Evolutionary conservation across 345 rosid species (phyloP), one percentile per base, ranked within the genome.

Genomic region (Cardamine chenopodiifolia): DNA sequence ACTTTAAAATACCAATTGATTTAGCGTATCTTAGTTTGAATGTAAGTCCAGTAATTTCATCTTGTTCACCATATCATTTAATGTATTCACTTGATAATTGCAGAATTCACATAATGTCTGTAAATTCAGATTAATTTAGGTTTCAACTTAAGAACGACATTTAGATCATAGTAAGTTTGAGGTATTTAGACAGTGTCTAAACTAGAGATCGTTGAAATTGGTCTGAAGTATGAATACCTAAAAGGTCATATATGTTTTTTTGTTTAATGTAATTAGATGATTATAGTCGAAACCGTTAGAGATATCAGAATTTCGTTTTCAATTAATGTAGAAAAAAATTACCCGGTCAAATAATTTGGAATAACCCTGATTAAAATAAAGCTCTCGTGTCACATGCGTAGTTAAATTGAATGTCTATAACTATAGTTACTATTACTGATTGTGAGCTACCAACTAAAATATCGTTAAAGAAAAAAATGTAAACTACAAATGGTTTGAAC

Each of bases 381-480:
- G 37, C 37, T 42, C 63, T 63, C 18, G 35, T 53, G 68, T 18
- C 63, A 63, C 40, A 31, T 55, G 64, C n/a, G 20, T 64, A 12
- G 66, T 34, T 56, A 44, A 26, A 57, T 32, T 52, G 23, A 23
- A 29, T 45, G 19, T 35, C 48, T 35, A 57, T 66, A 74, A 66
- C 67, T 37, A 67, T 9, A 59, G 35, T 74, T 67, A 52, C 47
- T n/a, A 20, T 39, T 42, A 42, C 4, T 22, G 75, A 70, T 56
- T 45, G 53, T 56, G 76, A 76, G 76, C 70, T 76, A 70, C 76
- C 71, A 76, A 56, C 80, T 25, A 35, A 62, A 62, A 54, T 76
- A 32, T 63, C 47, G 71, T 70, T 70, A 76, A 76, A 18, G 34
- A 67, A 45, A 49, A 67, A 55, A 65, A 32, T 56, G 59, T 55